Evolutionary conservation across 2,329 filamentous ascomycete genomes (phyloP), one percentile per base, ranked within the genome.

Genomic region (Fusarium goolgardi): DNA sequence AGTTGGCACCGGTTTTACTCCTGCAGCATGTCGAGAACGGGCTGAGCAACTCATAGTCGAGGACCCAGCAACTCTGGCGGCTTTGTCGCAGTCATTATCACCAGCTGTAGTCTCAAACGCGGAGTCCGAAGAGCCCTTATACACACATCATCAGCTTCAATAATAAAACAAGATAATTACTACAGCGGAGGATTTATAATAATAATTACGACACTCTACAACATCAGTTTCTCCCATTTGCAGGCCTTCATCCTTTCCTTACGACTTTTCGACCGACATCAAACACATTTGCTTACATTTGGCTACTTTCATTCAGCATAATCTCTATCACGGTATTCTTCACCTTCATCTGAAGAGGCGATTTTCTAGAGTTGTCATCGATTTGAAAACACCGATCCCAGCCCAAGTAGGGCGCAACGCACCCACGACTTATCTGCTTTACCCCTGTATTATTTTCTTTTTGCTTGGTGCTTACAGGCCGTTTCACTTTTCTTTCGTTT

Each of bases 1-100:
- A 80, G 91, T 97, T 73, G 94, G 94, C 64, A 92, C 90, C 51
- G 94, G 94, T 46, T 96, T 97, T 76, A 96, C 93, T 37, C 92
- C 94, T 40, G 88, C 89, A 35, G 93, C 94, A 44, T 97, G 94
- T 81, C 91, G 91, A 78, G 93, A 97, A 75, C 91, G 93, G 73
- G 90, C 90, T 32, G 81, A 86, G 61, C 87, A 93, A 79, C 79
- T 94, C 43, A 73, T 81, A 40, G 82, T 81, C 35, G 83, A 82
- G 49, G 76, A 77, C 23, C 70, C 75, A 25, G 71, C 75, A 69
- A 77, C 78, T 75, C 82, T 86, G 81, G 85, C 86, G 27, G 45
- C 67, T 75, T 82, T 73, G 41, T 73, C 71, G 80, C 85, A 86
- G 80, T 85, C 83, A 77, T 77, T 82, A 79, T 86, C 85, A 71